Evolutionary conservation across 2,329 filamentous ascomycete genomes (phyloP).

Genomic region (Fusarium sp.): DNA sequence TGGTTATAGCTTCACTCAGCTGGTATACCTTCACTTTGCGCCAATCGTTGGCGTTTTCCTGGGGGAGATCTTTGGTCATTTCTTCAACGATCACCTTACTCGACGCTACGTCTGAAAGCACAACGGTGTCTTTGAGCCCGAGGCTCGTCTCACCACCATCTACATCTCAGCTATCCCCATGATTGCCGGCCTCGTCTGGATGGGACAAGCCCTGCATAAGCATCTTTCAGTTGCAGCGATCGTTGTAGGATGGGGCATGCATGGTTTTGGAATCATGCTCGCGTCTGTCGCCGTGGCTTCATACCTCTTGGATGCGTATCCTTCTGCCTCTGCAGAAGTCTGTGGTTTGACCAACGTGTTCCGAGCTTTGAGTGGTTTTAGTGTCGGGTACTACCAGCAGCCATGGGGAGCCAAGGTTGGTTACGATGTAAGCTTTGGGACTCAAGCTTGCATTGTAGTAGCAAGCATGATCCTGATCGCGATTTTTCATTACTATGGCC

Average conservation of each 20-base stretch:
- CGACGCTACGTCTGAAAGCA: slow-evolving; percentile 56
- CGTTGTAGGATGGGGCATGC: slow-evolving; percentile 57
- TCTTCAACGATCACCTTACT: slow-evolving; percentile 62
- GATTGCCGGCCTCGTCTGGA: slow-evolving; percentile 57
- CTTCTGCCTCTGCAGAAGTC: slow-evolving; percentile 57
- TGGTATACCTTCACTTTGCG: slow-evolving; percentile 68
- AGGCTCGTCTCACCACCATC: slow-evolving; percentile 61
- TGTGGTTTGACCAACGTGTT: slow-evolving; percentile 53
- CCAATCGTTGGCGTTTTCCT: slow-evolving; percentile 63
- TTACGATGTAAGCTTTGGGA: slow-evolving; percentile 51
- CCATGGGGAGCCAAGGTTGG: slow-evolving; percentile 53
- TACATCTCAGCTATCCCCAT: slow-evolving; percentile 60
- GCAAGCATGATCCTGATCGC: slow-evolving; percentile 42
- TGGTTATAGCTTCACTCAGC: slow-evolving; percentile 58
- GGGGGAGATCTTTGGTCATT: slow-evolving; percentile 64
- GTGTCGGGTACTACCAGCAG: slow-evolving; percentile 58
- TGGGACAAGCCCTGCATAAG: slow-evolving; percentile 61
- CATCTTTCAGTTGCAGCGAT: slow-evolving; percentile 46
- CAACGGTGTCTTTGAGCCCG: slow-evolving; percentile 64
- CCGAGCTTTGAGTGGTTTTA: slow-evolving; percentile 56
- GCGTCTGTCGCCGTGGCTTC: slow-evolving; percentile 58
- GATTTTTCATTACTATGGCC: slow-evolving; percentile 24
- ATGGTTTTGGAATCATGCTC: slow-evolving; percentile 65
- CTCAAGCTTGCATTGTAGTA: slow-evolving; percentile 46
- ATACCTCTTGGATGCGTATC: slow-evolving; percentile 61